Base-by-base conservation (phyloP, 768 basidiomycete species). In the Macrolepiota dolichaula region DNA sequence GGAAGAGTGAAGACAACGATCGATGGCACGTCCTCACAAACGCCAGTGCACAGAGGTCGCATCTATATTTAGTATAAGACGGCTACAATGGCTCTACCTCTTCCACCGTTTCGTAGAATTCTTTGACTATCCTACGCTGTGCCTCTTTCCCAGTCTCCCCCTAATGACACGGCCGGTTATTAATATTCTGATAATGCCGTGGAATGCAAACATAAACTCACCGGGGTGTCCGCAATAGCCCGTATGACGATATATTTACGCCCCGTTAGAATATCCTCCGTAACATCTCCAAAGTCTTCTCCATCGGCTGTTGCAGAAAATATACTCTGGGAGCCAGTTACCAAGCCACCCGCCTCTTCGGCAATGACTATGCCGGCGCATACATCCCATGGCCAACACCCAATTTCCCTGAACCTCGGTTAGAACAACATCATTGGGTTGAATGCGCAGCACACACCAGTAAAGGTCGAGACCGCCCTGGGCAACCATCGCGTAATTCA, bases 321-420 rank as follows among this genome's bases (percentile, higher is more conserved):
- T 9, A 73, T 72, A 22, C 72, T 74, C 54, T 88, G 80, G 52
- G 86, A 87, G 36, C 92, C 94, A 17, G 89, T 88, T 32, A 92
- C 85, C 11, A 88, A 75, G 13, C 89, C 85, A 4, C 96, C 96
- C 0, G 96, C 91, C 71, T 96, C 96, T 63, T 92, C 83, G 0
- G 92, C 89, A 62, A 98, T 96, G 66, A 96, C 87, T 12, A 92
- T 86, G 0, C 95, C 96, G 2, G 96, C 94, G 66, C 88, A 93
- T 46, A 96, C 89, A 72, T 96, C 92, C 94, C 93, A 96, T 13
- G 90, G 85, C 79, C 80, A 82, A 64, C 81, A 83, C 24, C 94
- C 94, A 63, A 95, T 88, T 72, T 94, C 91, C 89, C 89, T 90
- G 62, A n/a, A 44, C 37, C 7, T 7, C 22, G 7, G 7, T 25